Evolutionary conservation across 2,329 filamentous ascomycete genomes (phyloP), one percentile per base, ranked within the genome.

Genomic region (Neonectria sp.): DNA sequence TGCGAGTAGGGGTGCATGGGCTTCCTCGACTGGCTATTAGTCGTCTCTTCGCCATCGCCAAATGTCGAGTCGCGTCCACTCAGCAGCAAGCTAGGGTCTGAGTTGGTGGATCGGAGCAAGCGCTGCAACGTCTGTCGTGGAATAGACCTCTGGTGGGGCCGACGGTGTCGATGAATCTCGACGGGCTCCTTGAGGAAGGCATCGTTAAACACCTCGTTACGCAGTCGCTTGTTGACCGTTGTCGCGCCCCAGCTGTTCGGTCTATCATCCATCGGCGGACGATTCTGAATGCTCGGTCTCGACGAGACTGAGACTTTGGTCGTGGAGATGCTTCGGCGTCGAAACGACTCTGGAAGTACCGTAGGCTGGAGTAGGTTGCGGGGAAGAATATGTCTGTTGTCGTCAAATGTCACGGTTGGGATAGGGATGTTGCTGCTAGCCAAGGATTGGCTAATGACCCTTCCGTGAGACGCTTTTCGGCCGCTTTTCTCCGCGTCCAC

Each of bases 371-470:
- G 92, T 31, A 98, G 86, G 75, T 93, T 93, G 52, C 94, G 90
- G 1, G 95, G 95, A 48, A 98, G 90, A 65, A 98, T 97, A 77
- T 98, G 95, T 71, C 92, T 90, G 78, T 98, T 98, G 79, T 98
- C 95, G 76, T 95, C 93, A 68, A 98, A 94, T 0, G 96, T 94
- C 53, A 98, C 95, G 46, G 96, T 95, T 2, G 95, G 95, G 33
- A 97, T 90, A 25, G 92, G 89, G 37, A 90, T 88, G 29, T 84
- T 84, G 33, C 82, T 79, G 40, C 89, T 88, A 63, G 93, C 88
- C 67, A 97, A 87, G 13, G 94, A 97, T 79, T 97, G 95, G 79
- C 90, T 91, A 69, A 91, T 83, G 52, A 91, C 78, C 68, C 90
- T 68, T 55, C 73, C 67, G 17, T 76, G 68, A 6, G 74, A 70